Conservation (phyloP, 495 filamentous ascomycete genomes). For the Stereocaulon alpinum region DNA sequence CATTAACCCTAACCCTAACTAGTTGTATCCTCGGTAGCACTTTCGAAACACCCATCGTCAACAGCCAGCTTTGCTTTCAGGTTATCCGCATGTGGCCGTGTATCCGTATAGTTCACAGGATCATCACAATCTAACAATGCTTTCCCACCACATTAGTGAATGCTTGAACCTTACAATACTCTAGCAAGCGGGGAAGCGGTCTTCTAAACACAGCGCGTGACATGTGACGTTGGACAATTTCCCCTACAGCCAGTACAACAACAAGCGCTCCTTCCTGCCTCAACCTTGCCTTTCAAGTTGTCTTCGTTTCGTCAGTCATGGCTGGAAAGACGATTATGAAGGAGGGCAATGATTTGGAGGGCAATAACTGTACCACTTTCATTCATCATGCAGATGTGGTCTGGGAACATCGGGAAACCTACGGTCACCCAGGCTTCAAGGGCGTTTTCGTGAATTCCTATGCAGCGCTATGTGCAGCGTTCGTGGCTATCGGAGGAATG, state of each 20-base stretch:
- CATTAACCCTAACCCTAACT: slow-evolving; percentile 5
- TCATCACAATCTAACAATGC: too few relatives aligned
- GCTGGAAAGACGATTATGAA: not conserved
- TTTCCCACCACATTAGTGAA: not conserved
- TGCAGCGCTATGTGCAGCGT: slow-evolving; percentile 42
- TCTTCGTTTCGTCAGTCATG: not conserved
- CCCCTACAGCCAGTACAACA: not conserved
- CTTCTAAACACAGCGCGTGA: slow-evolving; percentile 7
- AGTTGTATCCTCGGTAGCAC: too few relatives aligned
- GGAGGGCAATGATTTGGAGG: not conserved
- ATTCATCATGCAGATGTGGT: slow-evolving; percentile 37
- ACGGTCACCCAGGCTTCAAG: slow-evolving; percentile 36
- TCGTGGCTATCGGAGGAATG: slow-evolving; percentile 45
- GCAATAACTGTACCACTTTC: slow-evolving; percentile 18
- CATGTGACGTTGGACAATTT: not conserved
- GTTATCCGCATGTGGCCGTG: too few relatives aligned
- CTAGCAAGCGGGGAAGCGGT: not conserved
- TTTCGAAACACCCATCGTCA: too few relatives aligned
- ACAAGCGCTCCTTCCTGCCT: not conserved
- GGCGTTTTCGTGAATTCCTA: slow-evolving; percentile 42
- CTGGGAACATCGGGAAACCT: slow-evolving; percentile 32
- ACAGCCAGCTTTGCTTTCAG: too few relatives aligned
- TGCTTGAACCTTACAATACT: not conserved
- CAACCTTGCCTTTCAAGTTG: not conserved
- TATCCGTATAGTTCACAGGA: too few relatives aligned